Conservation (phyloP, 129 eudicot species). For the Saussurea involucrata region DNA sequence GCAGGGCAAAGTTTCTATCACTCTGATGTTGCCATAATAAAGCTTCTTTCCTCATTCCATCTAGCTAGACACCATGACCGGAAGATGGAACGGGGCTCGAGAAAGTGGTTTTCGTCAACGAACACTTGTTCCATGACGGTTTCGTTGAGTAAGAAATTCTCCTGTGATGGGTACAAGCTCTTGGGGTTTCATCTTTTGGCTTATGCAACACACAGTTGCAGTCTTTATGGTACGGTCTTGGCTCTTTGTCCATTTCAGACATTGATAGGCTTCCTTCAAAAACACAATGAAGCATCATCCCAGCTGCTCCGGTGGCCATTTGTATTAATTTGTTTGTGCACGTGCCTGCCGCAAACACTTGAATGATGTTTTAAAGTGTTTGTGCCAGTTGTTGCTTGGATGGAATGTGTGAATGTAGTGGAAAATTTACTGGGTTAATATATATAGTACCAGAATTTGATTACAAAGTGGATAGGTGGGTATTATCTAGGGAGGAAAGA, state of each 20-base stretch:
- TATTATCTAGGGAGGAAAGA: slow-evolving; percentile 2
- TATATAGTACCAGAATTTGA: not conserved
- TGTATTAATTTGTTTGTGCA: not conserved
- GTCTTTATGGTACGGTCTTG: slow-evolving; percentile 8
- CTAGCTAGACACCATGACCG: not conserved
- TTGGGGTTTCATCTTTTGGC: not conserved
- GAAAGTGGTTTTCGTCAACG: slow-evolving; percentile 21
- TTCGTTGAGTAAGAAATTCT: slow-evolving; percentile 29
- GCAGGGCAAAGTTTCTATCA: not conserved
- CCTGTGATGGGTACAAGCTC: not conserved
- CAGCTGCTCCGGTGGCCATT: not conserved
- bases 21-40: not conserved
- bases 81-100: slow-evolving; percentile 5
- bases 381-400: not conserved
- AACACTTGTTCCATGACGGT: not conserved
- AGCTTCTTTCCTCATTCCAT: not conserved
- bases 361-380: not conserved
- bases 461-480: not conserved
- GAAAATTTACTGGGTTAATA: not conserved
- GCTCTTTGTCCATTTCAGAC: not conserved
- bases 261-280: slow-evolving; percentile 7
- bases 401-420: not conserved
- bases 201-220: slow-evolving; percentile 5
- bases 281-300: not conserved
- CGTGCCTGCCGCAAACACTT: not conserved